Evolutionary conservation across 441 rosid species (phyloP), one percentile per base, ranked within the genome.

Genomic region (Bocquillonia castaneifolia): DNA sequence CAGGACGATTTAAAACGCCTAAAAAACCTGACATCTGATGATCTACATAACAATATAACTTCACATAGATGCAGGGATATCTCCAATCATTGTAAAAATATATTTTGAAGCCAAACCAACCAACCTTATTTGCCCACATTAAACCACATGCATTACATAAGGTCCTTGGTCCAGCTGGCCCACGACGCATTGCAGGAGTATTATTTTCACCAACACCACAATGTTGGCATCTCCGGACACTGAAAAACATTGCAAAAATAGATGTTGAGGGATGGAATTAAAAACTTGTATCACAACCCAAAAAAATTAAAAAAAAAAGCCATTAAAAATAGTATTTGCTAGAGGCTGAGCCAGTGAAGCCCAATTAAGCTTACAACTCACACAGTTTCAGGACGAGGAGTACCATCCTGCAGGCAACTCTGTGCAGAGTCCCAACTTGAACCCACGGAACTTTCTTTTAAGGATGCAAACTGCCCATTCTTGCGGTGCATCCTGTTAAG

Each of bases 181-280:
- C 95, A 68, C 92, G 90, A 54, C 92, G 92, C 95, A 88, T 88
- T 59, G 90, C 90, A 37, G 95, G 92, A 70, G 92, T 88, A 72
- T 77, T 80, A 70, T 74, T 85, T 82, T 83, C 88, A 64, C 81
- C 75, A 64, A 88, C 83, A 32, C 95, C 88, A 71, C 94, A 88
- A 66, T 86, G 94, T 59, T 82, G 88, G 73, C 94, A 88, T 74
- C 84, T 78, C 52, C 83, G 78, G 20, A 75, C 51, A 59, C 93
- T 88, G 72, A 32, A 74, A 68, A 68, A 17, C 75, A 80, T 74
- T 42, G 45, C 47, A 75, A 64, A 63, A 44, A 63, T 31, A 31
- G 56, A 14, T 28, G 22, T 54, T 26, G 54, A 23, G 63, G 29
- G 13, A 25, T 10, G 15, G 20, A 6, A 14, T 22, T 13, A 12